phyloP scores from a whole-genome alignment of 2,329 filamentous ascomycete species.

The Lachnellula arida region DNA sequence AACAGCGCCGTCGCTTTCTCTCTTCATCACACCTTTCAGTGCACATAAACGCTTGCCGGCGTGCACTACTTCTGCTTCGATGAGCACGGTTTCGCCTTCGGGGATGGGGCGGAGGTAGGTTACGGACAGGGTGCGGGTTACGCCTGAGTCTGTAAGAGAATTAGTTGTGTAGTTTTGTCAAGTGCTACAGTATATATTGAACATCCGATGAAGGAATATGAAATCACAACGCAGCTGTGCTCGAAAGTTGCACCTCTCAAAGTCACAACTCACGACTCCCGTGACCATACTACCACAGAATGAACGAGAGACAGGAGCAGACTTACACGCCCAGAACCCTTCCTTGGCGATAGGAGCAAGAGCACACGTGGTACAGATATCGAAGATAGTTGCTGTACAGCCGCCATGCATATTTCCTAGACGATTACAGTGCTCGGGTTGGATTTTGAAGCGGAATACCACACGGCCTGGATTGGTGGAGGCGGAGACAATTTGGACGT shows the following conservation, averaged over 20 bases:
- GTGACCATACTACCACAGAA: too few relatives aligned
- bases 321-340: conserved; percentile 50
- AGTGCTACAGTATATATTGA: too few relatives aligned
- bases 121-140: conserved; percentile 60
- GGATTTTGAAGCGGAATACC: conserved; percentile 44
- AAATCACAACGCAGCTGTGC: too few relatives aligned
- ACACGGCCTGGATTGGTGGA: conserved; percentile 19
- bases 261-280: too few relatives aligned
- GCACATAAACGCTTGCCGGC: conserved; percentile 51
- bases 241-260: too few relatives aligned
- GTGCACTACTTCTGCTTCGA: conserved; percentile 56
- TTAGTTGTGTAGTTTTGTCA: too few relatives aligned
- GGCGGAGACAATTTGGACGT: conserved; percentile 23
- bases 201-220: too few relatives aligned
- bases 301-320: too few relatives aligned
- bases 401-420: conserved; percentile 56
- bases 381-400: conserved; percentile 62
- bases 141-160: conserved; percentile 43
- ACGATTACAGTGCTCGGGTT: conserved; percentile 48
- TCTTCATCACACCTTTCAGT: conserved; percentile 50
- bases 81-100: conserved; percentile 48
- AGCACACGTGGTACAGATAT: conserved; percentile 57
- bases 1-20: conserved; percentile 47
- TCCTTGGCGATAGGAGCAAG: conserved; percentile 51
- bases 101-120: conserved; percentile 64